phyloP scores from a whole-genome alignment of 1,284 basidiomycete species.

The Paramarasmius palmivorus region DNA sequence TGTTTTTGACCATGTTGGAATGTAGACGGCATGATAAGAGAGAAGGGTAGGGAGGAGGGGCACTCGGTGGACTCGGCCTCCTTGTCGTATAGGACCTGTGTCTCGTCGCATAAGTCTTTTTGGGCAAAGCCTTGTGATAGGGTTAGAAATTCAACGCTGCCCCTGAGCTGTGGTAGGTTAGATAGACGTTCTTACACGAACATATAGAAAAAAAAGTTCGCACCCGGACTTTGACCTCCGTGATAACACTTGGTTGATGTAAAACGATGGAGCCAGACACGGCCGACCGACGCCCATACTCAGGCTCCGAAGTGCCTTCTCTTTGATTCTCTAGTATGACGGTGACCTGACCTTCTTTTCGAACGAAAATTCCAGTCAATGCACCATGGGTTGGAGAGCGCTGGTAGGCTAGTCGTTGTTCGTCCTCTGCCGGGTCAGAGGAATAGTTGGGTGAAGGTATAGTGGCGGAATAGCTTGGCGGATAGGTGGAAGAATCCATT shows the following conservation, averaged over 20 bases:
- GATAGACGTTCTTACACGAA: not conserved
- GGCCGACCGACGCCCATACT: conserved; percentile 12
- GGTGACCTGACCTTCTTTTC: conserved; percentile 15
- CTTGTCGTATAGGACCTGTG: conserved; percentile 6
- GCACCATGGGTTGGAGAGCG: conserved; percentile 5
- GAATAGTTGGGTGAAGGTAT: conserved; percentile 19
- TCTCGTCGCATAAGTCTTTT: conserved; percentile 9
- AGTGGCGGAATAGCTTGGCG: conserved; percentile 9
- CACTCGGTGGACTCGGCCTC: conserved; percentile 8
- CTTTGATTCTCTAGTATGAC: conserved; percentile 20
- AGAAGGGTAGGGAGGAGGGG: conserved; percentile 17
- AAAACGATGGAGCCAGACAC: conserved; percentile 17
- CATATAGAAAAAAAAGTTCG: not conserved
- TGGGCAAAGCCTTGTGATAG: conserved; percentile 11
- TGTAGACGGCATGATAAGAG: conserved; percentile 14
- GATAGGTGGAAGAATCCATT: not conserved
- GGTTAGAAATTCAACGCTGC: conserved; percentile 15
- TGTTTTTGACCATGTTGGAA: conserved; percentile 11
- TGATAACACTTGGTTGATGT: conserved; percentile 9
- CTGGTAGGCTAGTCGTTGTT: conserved; percentile 17
- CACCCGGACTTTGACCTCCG: conserved; percentile 18
- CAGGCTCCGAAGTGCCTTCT: conserved; percentile 8
- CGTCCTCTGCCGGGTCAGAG: conserved; percentile 18
- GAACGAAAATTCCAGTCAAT: conserved; percentile 20
- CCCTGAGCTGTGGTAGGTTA: conserved; percentile 12